Evolutionary conservation across 768 basidiomycete species (phyloP).

Genomic region (Brasilioporus rufonigricans): DNA sequence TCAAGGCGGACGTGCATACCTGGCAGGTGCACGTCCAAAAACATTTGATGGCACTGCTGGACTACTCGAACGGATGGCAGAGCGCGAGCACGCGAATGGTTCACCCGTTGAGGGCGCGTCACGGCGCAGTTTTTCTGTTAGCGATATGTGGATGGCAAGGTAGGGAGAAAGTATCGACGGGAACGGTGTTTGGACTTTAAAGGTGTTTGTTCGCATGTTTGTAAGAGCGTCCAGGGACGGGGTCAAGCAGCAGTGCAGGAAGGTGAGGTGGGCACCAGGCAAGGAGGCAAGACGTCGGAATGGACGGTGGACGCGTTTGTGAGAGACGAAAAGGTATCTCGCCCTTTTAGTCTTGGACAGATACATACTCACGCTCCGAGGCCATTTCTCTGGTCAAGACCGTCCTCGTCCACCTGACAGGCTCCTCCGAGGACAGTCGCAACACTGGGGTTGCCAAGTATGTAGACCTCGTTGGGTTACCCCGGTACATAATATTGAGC

Average conservation of each 20-base stretch:
- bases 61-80: slow-evolving; percentile 49
- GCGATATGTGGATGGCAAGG: slow-evolving; percentile 40
- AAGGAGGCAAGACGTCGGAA: slow-evolving; percentile 21
- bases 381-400: slow-evolving; percentile 44
- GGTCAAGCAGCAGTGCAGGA: slow-evolving; percentile 8
- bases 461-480: too few species aligned
- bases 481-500: too few species aligned
- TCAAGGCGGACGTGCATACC: slow-evolving; percentile 42
- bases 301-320: slow-evolving; percentile 56
- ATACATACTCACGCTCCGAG: slow-evolving; percentile 29
- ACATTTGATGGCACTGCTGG: slow-evolving; percentile 46
- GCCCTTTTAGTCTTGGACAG: not conserved
- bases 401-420: slow-evolving; percentile 34
- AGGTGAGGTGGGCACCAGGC: too few species aligned
- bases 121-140: slow-evolving; percentile 60
- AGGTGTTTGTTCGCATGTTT: slow-evolving; percentile 60
- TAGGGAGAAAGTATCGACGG: slow-evolving; percentile 32
- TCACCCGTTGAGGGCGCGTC: slow-evolving; percentile 56
- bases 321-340: slow-evolving; percentile 55
- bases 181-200: slow-evolving; percentile 54
- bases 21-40: slow-evolving; percentile 49
- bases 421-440: slow-evolving; percentile 33
- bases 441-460: too few species aligned
- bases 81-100: slow-evolving; percentile 43
- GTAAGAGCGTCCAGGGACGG: too few species aligned